A percentile compares a stretch with the other conserved stretches of the same genome.
Evolutionary conservation across 2,329 filamentous ascomycete genomes (phyloP).

Genomic region (Sarocladium brachiariae): DNA sequence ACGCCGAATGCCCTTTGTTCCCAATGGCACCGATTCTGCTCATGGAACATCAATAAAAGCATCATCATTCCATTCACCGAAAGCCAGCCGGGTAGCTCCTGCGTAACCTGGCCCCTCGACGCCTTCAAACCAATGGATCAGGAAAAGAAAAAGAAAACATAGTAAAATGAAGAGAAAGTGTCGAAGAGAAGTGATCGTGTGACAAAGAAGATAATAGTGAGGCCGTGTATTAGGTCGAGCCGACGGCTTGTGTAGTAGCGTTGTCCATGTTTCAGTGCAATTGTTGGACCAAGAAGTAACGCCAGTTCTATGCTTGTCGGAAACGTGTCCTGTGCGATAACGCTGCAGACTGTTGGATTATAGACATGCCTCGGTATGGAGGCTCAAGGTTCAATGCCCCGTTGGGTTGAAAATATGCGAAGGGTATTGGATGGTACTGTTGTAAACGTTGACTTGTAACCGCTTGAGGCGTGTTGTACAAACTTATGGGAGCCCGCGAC

Average conservation of each 20-base stretch:
- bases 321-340: neutral
- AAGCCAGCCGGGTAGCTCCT: neutral
- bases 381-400: no score
- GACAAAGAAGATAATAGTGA: constrained; percentile 1
- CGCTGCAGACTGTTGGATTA: neutral
- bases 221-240: neutral
- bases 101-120: neutral
- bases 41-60: neutral
- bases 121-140: neutral
- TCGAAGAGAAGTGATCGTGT: no score
- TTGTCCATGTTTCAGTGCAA: neutral
- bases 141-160: neutral
- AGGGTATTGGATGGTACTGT: neutral
- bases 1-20: neutral
- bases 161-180: neutral
- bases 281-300: constrained; percentile 3
- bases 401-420: no score
- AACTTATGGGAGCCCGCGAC: constrained; percentile 1
- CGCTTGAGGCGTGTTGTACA: neutral
- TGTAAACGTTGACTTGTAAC: neutral
- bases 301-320: constrained; percentile 2
- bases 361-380: neutral
- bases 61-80: neutral
- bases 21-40: neutral
- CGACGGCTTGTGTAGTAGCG: neutral